Base-by-base conservation (phyloP, 2,329 filamentous ascomycete genomes). In the Clonostachys rosea region DNA sequence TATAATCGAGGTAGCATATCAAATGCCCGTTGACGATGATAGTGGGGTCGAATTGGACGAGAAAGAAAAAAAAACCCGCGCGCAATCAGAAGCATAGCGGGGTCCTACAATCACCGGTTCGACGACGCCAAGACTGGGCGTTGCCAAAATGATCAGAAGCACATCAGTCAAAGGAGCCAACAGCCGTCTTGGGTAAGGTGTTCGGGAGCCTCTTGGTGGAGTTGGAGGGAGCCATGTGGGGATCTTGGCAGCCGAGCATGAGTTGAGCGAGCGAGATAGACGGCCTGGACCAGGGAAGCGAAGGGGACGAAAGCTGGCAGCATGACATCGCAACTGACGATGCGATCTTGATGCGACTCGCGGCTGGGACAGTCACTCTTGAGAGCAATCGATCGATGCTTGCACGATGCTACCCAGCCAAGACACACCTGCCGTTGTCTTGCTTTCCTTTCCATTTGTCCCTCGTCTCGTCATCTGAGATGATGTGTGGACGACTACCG, bases 51-150 rank as follows among this genome's bases (percentile, higher is more conserved):
- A 30, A 30, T 30, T 30, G 24, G 24, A 30, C 14, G 40, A 20
- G 24, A 5, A 43, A 12, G 20, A 20, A 34, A 43, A 43, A 43
- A 43, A 30, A 30, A 30, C 24, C 24, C 24, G 42, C 18, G 20
- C 42, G 42, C 42, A 43, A 34, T 43, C 42, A 34, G 24, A 30
- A 30, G 24, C 24, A 30, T 30, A 30, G 24, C 24, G 24, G 24
- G 24, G 24, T 33, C 13, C 43, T 17, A 40, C 44, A 45, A 50
- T 48, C 49, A 36, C 49, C 43, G 46, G 42, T 24, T 48, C 42
- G 43, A 43, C 49, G 46, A 43, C 49, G 49, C 49, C 49, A 50
- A 50, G 49, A 34, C 43, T 20, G 39, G 18, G 39, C 43, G 24
- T 35, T 14, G 17, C 13, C 45, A 34, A 40, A 36, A 9, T 30